Evolutionary conservation across 306 rosid species (phyloP), one percentile per base, ranked within the genome.

Genomic region (Acacia confusa): DNA sequence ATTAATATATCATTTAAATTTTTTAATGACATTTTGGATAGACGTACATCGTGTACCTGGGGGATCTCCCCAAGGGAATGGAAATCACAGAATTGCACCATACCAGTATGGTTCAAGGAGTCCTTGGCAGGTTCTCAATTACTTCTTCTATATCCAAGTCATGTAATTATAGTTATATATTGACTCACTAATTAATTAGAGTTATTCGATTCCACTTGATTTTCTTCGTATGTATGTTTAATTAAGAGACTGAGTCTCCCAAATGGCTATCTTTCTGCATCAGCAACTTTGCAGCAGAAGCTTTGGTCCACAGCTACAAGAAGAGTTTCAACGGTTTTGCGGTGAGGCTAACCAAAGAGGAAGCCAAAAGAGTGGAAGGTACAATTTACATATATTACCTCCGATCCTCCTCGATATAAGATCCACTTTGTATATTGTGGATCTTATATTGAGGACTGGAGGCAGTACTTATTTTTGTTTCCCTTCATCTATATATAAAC

Each of bases 251-350:
- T 17, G 9, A 50, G 2, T 7, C 2, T 58, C 65, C 16, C 14
- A 22, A 58, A 22, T 58, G 30, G 65, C 3, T 58, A 36, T 14
- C 2, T 1, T 70, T 9, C 72, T 45, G 17, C 52, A 5, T 36
- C 38, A 76, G 77, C 0, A 28, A 48, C 6, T 7, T 32, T 4
- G 36, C 61, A 69, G 10, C 55, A 11, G 72, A 80, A 15, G 11
- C 45, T 9, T 61, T 84, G 3, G 64, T 70, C 12, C 79, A 76
- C 14, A 76, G 87, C 57, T 80, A 20, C 75, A 61, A 76, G 50
- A 80, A 55, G 34, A 80, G 75, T 24, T 76, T 80, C 53, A 63
- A 76, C 11, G 87, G 87, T 7, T 84, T 84, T 65, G 82, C 65
- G 7, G 82, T 17, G 10, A 41, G 38, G 79, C 74, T 86, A 19